These are phyloP conservation scores for Penicillium sp. DNA, from an alignment of 2,329 filamentous ascomycete genomes.

Conservation along the genomic window DNA sequence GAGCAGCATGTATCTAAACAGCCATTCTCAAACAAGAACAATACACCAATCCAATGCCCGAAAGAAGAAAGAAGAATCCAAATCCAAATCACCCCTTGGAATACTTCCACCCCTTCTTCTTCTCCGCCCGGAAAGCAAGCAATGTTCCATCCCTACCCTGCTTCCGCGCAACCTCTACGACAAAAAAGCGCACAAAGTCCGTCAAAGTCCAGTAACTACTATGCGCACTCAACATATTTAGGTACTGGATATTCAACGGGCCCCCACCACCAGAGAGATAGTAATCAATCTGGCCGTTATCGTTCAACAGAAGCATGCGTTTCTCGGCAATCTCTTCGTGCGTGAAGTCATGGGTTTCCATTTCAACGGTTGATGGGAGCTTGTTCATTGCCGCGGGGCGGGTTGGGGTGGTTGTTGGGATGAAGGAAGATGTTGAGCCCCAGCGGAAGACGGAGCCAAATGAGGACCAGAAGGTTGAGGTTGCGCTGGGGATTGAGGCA, in stretches of 20 bases:
- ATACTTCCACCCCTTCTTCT: slow-evolving; percentile 52
- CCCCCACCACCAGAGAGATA: slow-evolving; percentile 81
- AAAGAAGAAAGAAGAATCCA: neutral
- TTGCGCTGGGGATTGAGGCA: slow-evolving; percentile 74
- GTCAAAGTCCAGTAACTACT: slow-evolving; percentile 86
- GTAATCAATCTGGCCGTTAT: slow-evolving; percentile 95
- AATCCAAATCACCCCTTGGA: slow-evolving; percentile 24
- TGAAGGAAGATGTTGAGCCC: slow-evolving; percentile 50
- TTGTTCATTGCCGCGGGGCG: slow-evolving; percentile 58
- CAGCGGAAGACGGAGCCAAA: slow-evolving; percentile 62
- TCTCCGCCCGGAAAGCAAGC: slow-evolving; percentile 53
- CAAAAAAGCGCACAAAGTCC: slow-evolving; percentile 88
- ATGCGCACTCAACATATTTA: slow-evolving; percentile 95
- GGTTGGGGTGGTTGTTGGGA: slow-evolving; percentile 64
- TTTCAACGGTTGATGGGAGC: slow-evolving; percentile 71
- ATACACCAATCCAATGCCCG: neutral
- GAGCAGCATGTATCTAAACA: neutral
- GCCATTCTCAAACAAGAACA: neutral
- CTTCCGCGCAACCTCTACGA: slow-evolving; percentile 77
- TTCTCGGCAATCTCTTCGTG: slow-evolving; percentile 89
- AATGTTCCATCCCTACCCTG: slow-evolving; percentile 63
- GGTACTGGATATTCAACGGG: slow-evolving; percentile 87
- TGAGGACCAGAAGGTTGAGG: slow-evolving; percentile 63
- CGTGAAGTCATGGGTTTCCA: slow-evolving; percentile 93
- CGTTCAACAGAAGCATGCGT: slow-evolving; percentile 82